Percentiles rank a stretch among this genome's conserved stretches.
These are phyloP conservation scores for Chaetomium sp. DNA, from an alignment of 2,329 filamentous ascomycete species.

Conservation along the genomic window DNA sequence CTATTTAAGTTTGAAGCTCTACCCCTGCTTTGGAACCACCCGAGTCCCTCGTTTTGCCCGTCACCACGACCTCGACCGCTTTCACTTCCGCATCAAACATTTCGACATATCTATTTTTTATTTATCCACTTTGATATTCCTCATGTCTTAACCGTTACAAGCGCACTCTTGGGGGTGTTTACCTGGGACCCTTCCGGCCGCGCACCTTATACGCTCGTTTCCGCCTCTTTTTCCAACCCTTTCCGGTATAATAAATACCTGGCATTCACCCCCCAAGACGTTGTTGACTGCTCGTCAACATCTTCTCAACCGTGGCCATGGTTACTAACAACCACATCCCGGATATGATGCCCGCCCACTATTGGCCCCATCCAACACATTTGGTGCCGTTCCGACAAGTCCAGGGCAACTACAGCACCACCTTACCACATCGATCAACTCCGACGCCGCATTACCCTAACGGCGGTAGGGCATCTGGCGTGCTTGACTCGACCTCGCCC, in stretches of 20 bases:
- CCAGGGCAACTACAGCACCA: background rate
- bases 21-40: constrained; percentile 5
- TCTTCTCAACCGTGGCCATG: background rate
- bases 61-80: background rate
- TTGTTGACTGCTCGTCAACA: background rate
- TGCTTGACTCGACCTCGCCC: background rate
- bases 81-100: background rate
- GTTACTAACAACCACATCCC: background rate
- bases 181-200: background rate
- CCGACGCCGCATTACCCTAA: background rate
- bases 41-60: constrained; percentile 1
- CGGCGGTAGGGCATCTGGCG: background rate
- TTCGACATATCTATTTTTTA: background rate
- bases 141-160: background rate
- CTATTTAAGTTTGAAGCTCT: constrained; percentile 11
- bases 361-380: constrained; percentile 13
- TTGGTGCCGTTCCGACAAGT: background rate
- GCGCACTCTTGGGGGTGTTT: background rate
- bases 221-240: too few relatives aligned
- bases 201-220: background rate
- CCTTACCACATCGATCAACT: background rate
- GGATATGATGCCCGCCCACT: constrained; percentile 10
- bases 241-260: background rate
- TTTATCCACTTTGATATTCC: background rate
- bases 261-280: background rate